Evolutionary conservation across 1,139 yeast genomes (phyloP).

Genomic region (Magnusiomyces starmeri): DNA sequence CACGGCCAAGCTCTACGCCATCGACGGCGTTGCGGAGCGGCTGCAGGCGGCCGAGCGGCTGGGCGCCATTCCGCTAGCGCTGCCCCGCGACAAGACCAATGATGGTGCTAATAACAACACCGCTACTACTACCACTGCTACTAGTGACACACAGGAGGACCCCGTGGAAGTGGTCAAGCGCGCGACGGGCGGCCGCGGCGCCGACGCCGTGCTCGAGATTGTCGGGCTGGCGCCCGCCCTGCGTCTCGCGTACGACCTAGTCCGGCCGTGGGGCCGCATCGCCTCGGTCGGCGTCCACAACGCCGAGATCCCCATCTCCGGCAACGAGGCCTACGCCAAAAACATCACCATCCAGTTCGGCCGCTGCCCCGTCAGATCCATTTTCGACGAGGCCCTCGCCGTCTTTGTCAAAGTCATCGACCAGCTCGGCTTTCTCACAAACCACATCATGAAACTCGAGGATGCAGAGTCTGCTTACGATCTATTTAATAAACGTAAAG

Average conservation of each 20-base stretch:
- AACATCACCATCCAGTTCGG: slow-evolving; percentile 56
- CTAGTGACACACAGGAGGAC: slow-evolving; percentile 30
- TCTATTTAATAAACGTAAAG: slow-evolving; percentile 43
- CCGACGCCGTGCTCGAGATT: slow-evolving; percentile 52
- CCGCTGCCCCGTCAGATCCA: slow-evolving; percentile 55
- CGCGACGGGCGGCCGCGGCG: slow-evolving; percentile 41
- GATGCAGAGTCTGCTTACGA: slow-evolving; percentile 45
- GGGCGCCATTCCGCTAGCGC: slow-evolving; percentile 44
- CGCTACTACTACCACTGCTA: no score
- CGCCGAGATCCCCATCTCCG: slow-evolving; percentile 50
- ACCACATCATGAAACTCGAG: slow-evolving; percentile 39
- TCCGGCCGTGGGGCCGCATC: slow-evolving; percentile 53
- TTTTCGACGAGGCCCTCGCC: slow-evolving; percentile 47
- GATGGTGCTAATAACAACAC: not conserved
- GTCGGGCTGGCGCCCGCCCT: slow-evolving; percentile 51
- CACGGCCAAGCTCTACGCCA: slow-evolving; percentile 44
- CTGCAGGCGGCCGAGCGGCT: slow-evolving; percentile 40
- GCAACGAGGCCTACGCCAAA: slow-evolving; percentile 52
- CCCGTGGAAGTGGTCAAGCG: slow-evolving; percentile 25
- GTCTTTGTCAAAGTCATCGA: slow-evolving; percentile 42
- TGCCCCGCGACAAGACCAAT: no score
- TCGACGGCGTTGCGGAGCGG: slow-evolving; percentile 46
- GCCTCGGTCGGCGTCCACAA: slow-evolving; percentile 59
- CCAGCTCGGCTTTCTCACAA: slow-evolving; percentile 45
- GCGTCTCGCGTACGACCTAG: slow-evolving; percentile 45